phyloP scores from a whole-genome alignment of 116 monocot genomes.

The Thalassia testudinum region DNA sequence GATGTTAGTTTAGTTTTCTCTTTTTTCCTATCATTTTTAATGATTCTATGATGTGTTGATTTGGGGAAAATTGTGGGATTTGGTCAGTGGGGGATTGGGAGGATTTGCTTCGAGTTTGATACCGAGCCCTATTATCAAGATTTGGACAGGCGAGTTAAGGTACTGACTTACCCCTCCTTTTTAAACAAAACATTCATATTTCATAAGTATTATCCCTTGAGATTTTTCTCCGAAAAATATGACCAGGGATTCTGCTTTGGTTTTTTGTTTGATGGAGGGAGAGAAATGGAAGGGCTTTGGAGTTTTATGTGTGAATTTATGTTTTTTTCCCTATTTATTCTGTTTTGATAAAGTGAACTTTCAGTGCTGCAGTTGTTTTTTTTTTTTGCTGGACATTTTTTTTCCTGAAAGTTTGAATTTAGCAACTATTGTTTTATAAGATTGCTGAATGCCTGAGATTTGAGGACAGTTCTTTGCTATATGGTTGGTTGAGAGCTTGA shows the following conservation, averaged over 20 bases:
- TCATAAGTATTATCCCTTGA: background rate
- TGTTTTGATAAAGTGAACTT: too few species aligned
- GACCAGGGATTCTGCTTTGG: background rate
- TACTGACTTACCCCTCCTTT: slow-evolving; percentile 7
- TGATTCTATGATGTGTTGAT: background rate
- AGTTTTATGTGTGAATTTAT: too few species aligned
- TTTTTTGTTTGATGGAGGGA: background rate
- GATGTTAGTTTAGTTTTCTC: background rate
- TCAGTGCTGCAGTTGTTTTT: too few species aligned
- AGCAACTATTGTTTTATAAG: too few species aligned
- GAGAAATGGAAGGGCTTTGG: too few species aligned
- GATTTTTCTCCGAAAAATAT: background rate
- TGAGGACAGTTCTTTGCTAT: too few species aligned
- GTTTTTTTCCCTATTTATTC: too few species aligned
- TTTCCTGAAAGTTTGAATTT: too few species aligned
- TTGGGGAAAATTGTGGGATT: background rate
- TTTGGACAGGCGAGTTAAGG: slow-evolving; percentile 42
- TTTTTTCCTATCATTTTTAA: background rate
- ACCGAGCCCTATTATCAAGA: slow-evolving; percentile 56
- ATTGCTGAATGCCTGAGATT: too few species aligned
- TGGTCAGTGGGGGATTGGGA: slow-evolving; percentile 66
- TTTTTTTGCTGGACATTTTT: too few species aligned
- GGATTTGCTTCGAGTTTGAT: slow-evolving; percentile 70
- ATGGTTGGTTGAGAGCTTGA: too few species aligned
- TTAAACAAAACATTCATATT: too few species aligned